These are phyloP conservation scores for Pleurotus pulmonarius DNA, from an alignment of 768 basidiomycete genomes.

Conservation along the genomic window DNA sequence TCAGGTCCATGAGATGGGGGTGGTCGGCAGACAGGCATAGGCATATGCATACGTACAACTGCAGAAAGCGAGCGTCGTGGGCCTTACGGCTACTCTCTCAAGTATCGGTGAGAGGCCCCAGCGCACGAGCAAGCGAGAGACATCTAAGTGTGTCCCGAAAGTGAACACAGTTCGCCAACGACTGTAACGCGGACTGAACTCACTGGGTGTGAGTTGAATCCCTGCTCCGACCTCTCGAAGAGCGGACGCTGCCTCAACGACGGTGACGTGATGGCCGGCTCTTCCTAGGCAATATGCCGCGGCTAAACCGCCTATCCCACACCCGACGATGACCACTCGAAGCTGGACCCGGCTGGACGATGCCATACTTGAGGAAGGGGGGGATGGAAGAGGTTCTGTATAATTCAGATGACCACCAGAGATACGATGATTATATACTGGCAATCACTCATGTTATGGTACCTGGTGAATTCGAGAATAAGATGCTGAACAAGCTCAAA, in stretches of 20 bases:
- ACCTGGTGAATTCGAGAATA: too few relatives aligned
- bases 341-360: constrained; percentile 3
- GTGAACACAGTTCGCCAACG: background rate
- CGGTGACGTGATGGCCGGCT: constrained; percentile 42
- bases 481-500: too few relatives aligned
- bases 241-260: constrained; percentile 35
- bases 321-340: constrained; percentile 39
- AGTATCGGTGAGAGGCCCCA: constrained; percentile 45
- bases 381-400: background rate
- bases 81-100: constrained; percentile 30
- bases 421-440: background rate
- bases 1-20: constrained; percentile 13
- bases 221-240: constrained; percentile 47
- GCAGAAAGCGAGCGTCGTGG: constrained; percentile 32
- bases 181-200: background rate
- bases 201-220: constrained; percentile 36
- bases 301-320: constrained; percentile 45
- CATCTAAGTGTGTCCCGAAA: constrained; percentile 22
- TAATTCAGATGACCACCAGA: background rate
- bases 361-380: background rate
- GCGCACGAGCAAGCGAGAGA: constrained; percentile 37
- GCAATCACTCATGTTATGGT: too few relatives aligned
- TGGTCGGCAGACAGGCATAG: too few relatives aligned
- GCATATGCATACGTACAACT: constrained; percentile 27
- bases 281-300: constrained; percentile 40